phyloP scores from a whole-genome alignment of 2,329 filamentous ascomycete genomes.

The Exophiala bonariae region DNA sequence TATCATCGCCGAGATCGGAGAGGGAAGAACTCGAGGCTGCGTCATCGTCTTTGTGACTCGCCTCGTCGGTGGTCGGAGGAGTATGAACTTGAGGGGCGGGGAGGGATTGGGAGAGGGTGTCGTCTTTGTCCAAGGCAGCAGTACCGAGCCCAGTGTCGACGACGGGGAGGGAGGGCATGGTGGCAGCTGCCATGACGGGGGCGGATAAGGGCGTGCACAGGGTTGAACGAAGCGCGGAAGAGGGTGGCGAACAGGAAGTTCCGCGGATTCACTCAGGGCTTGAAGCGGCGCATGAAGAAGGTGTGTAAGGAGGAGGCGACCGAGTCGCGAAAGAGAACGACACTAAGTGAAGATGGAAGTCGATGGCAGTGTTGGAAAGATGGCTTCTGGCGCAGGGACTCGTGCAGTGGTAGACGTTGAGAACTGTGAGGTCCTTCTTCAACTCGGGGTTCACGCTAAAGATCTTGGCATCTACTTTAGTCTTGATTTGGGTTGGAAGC shows the following conservation, averaged over 20 bases:
- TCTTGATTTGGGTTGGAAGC: no score
- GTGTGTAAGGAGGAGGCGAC: no score
- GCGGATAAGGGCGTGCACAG: conserved; percentile 7
- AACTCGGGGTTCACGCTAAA: no score
- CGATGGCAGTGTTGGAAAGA: no score
- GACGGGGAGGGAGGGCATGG: conserved; percentile 29
- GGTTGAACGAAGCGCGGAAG: neutral
- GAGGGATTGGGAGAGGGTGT: conserved; percentile 10
- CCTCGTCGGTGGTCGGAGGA: conserved; percentile 29
- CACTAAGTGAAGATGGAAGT: conserved; percentile 8
- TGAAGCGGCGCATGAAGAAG: neutral
- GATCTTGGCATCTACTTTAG: no score
- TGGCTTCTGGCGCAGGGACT: conserved; percentile 7
- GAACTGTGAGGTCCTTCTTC: neutral
- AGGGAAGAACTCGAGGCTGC: conserved; percentile 37
- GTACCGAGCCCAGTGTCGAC: conserved; percentile 15
- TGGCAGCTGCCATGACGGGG: conserved; percentile 25
- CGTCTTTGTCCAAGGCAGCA: conserved; percentile 16
- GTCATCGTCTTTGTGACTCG: conserved; percentile 40
- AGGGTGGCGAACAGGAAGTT: neutral
- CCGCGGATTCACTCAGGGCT: neutral
- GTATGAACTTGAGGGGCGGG: conserved; percentile 26
- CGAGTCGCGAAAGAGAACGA: conserved; percentile 7
- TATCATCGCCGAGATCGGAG: conserved; percentile 27
- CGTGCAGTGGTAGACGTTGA: conserved; percentile 8